Conservation (phyloP, 208 protist species). For the Trypanosoma rangeli region DNA sequence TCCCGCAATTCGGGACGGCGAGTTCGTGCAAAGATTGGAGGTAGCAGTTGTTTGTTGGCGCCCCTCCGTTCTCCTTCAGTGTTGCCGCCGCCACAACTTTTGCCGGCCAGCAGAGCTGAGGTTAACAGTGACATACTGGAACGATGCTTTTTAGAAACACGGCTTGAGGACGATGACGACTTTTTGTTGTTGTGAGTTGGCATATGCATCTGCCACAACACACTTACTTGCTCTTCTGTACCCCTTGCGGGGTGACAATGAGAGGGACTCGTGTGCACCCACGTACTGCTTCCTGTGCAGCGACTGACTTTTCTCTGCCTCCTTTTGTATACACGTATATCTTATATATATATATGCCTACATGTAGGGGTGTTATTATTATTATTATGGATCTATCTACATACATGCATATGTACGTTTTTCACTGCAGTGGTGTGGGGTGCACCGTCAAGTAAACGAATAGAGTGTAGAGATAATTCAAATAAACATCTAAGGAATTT, state of each 20-base stretch:
- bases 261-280: too few species aligned
- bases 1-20: not conserved
- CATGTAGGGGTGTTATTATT: not conserved
- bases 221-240: too few species aligned
- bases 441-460: too few species aligned
- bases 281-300: too few species aligned
- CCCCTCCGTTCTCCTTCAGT: slow-evolving; percentile 45
- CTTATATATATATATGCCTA: not conserved
- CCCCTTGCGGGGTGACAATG: too few species aligned
- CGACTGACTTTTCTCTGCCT: too few species aligned
- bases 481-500: not conserved
- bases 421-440: too few species aligned
- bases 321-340: not conserved
- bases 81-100: slow-evolving; percentile 37
- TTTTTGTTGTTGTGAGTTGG: slow-evolving; percentile 14
- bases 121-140: slow-evolving; percentile 59
- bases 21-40: slow-evolving; percentile 39
- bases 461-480: not conserved
- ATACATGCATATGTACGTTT: not conserved
- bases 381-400: not conserved
- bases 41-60: slow-evolving; percentile 46
- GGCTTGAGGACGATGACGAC: slow-evolving; percentile 42
- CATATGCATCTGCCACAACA: not conserved
- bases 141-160: slow-evolving; percentile 46
- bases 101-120: slow-evolving; percentile 59